Evolutionary conservation across 2,329 filamentous ascomycete genomes (phyloP), one percentile per base, ranked within the genome.

Genomic region (Tolypocladium cylindrosporum): DNA sequence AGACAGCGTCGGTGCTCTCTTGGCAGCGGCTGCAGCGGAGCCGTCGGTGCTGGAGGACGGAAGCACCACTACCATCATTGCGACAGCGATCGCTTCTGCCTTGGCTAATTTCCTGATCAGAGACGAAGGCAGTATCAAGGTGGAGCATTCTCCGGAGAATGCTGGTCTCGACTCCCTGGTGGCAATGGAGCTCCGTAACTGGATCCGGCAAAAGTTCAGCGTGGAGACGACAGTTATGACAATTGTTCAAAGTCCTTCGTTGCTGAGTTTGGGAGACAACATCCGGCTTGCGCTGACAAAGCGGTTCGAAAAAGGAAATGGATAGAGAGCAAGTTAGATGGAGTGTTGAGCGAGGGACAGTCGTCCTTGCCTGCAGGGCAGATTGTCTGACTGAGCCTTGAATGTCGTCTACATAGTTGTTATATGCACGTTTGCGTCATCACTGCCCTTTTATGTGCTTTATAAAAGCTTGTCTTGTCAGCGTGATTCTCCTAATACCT

Each of bases 91-190:
- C 24, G 54, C 48, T 5, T 31, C 39, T n/a, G 54, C 56, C 2
- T 21, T 58, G 31, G 53, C 52, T 10, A 60, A 57, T 11, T 55
- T 63, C 4, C 55, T 65, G 27, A 59, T 64, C 55, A 61, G 56
- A 36, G 58, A 61, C 2, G 60, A 61, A 3, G 60, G 61, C n/a
- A 60, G 58, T 21, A 43, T 64, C 2, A 55, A 61, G 8, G 3
- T 58, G 2, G 39, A 58, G 11, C n/a, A 43, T n/a, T 56, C 59
- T 5, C 54, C 48, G 0, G 62, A 60, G n/a, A 24, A 55, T 4
- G 37, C 59, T 1, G 64, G 64, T 0, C 52, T 68, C 10, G 66
- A 68, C 31, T 67, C 64, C 3, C 45, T 68, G 10, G 63, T 67
- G 0, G 61, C 59, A 3, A 62, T 67, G 10, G 66, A 68, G 57